Percentiles rank a stretch among this genome's conserved stretches.
phyloP scores from a whole-genome alignment of 2,329 filamentous ascomycete genomes.

The Xylaria sp. region DNA sequence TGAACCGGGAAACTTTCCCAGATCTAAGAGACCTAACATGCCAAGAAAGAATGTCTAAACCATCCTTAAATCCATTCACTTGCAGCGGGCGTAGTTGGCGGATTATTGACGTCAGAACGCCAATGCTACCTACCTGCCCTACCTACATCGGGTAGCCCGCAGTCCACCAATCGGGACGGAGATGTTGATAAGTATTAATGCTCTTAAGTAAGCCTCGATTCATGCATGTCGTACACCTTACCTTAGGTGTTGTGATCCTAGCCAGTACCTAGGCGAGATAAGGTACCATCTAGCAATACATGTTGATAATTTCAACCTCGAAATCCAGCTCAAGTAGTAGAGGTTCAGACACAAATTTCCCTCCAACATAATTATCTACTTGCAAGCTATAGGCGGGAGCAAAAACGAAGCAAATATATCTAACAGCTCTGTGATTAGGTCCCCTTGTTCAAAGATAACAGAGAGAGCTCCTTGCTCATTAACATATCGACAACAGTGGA shows the following conservation, averaged over 20 bases:
- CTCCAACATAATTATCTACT: not conserved
- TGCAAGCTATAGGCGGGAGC: not conserved
- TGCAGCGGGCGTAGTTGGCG: not conserved
- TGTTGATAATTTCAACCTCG: not conserved
- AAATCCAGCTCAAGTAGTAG: not conserved
- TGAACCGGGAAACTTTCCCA: not conserved
- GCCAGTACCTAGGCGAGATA: not conserved
- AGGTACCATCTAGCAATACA: not conserved
- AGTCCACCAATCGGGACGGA: not conserved
- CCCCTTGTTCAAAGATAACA: not conserved
- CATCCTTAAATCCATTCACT: not conserved
- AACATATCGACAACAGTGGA: not conserved
- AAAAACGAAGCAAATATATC: not conserved
- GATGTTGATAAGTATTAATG: not conserved
- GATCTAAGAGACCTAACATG: not conserved
- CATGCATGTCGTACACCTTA: constrained; percentile 5
- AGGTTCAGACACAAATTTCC: not conserved
- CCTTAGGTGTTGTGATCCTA: not conserved
- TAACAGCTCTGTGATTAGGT: not conserved
- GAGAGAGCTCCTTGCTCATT: not conserved
- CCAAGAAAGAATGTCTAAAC: not conserved
- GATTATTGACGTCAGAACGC: constrained; percentile 11
- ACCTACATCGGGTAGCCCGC: not conserved
- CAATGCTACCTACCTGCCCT: not conserved
- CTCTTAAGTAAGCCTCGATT: constrained; percentile 26